Evolutionary conservation across 345 rosid species (phyloP), one percentile per base, ranked within the genome.

Genomic region (Conringia planisiliqua): DNA sequence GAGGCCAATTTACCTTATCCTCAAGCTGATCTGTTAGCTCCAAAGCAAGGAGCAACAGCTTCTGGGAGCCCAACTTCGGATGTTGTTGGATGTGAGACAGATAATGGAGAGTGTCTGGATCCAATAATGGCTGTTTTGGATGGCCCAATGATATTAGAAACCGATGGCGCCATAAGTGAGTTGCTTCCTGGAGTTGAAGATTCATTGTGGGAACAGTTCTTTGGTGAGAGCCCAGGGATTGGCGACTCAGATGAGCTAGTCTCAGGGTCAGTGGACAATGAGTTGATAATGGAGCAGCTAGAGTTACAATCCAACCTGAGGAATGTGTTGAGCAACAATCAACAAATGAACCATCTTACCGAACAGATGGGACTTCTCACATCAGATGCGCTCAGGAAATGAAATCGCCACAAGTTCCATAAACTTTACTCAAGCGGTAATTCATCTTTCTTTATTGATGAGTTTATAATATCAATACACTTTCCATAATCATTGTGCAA

Each of bases 341-440:
- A 77, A 10, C 84, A 82, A 70, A 72, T 89, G 91, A 81, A 86
- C 72, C 75, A 85, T 84, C 88, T 90, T 20, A 81, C 93, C 20
- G 86, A 83, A 75, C 95, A 90, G 83, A 90, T 90, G 95, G 92
- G 84, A 47, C 89, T 86, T 66, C 93, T 90, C 44, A 24, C 85
- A 43, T 82, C 96, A 10, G 81, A 85, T 6, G 43, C 71, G 35
- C 27, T 55, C 42, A 77, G 48, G 30, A 74, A 54, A 6, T 89
- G 88, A 83, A 42, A 42, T 42, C 20, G 5, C 57, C 57, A 43
- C 63, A 2, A n/a, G 17, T 14, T 62, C 70, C 69, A 40, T 40
- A 16, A 40, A 16, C 43, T 73, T 62, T 51, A 63, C 50, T n/a
- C 39, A 2, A 6, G 26, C 39, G 79, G 64, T 61, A 20, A 70